Conservation (phyloP, 129 eudicot species). For the Erigeron canadensis region DNA sequence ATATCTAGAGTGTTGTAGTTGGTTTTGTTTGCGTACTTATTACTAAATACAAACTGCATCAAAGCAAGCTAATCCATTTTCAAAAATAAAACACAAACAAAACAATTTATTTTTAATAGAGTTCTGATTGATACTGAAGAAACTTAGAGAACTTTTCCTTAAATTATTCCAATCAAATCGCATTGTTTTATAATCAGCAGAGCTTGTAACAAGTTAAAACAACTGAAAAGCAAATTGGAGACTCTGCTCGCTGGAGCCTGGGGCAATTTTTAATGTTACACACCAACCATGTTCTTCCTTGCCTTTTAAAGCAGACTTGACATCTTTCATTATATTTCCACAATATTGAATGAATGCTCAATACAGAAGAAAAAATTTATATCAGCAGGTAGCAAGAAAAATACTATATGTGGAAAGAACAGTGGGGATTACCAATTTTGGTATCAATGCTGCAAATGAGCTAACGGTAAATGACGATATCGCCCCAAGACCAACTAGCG, state of each 20-base stretch:
- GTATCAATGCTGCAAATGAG: constrained; percentile 89
- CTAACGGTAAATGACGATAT: constrained; percentile 94
- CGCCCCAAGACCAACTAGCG: constrained; percentile 99
- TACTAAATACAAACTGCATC: background rate
- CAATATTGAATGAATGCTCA: background rate
- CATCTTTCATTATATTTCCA: constrained; percentile 14
- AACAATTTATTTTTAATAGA: too few species aligned
- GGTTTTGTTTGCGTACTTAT: background rate
- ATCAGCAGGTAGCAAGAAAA: background rate
- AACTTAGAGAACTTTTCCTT: background rate
- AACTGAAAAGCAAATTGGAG: background rate
- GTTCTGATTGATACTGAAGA: background rate
- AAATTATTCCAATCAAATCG: background rate
- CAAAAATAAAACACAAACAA: background rate
- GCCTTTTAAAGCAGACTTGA: background rate
- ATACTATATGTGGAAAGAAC: constrained; percentile 7
- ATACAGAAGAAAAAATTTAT: constrained; percentile 1
- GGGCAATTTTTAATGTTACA: background rate
- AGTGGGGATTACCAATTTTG: constrained; percentile 69
- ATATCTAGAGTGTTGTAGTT: constrained; percentile 7
- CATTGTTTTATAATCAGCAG: background rate
- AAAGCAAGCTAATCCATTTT: background rate
- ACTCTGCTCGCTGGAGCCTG: background rate
- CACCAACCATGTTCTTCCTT: constrained; percentile 5
- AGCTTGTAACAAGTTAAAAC: background rate